Conservation (phyloP, 2,329 filamentous ascomycete species). For the Aureobasidium sp. region DNA sequence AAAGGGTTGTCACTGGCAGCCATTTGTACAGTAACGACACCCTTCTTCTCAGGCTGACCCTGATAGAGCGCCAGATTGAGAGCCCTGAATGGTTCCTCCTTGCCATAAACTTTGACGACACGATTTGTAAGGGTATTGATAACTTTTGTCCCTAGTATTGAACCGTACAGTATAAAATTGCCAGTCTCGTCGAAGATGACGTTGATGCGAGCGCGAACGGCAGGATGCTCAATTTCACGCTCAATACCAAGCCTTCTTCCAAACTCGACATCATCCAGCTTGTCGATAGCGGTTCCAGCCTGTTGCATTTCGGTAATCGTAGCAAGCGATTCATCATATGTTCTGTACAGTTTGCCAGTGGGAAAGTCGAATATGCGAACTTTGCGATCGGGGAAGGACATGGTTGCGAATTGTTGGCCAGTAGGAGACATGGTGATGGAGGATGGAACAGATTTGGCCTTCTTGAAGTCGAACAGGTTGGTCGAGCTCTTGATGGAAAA, state of each 20-base stretch:
- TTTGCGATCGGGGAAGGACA: conserved; percentile 94
- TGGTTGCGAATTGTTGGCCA: conserved; percentile 85
- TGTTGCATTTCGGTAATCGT: conserved; percentile 97
- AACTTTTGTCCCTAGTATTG: conserved; percentile 92
- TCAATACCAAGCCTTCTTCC: conserved; percentile 88
- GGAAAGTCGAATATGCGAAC: conserved; percentile 95
- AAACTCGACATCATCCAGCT: conserved; percentile 92
- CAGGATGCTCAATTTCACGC: conserved; percentile 80
- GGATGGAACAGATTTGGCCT: conserved; percentile 84
- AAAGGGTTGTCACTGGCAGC: conserved; percentile 95
- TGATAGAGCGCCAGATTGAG: conserved; percentile 91
- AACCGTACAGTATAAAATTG: conserved; percentile 95
- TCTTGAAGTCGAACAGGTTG: conserved; percentile 97
- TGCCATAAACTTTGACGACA: conserved; percentile 89
- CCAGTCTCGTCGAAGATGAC: conserved; percentile 97
- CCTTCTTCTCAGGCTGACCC: conserved; percentile 95
- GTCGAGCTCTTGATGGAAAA: conserved; percentile 96
- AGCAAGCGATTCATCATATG: conserved; percentile 93
- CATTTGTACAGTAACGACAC: conserved; percentile 95
- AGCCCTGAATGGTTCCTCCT: conserved; percentile 88
- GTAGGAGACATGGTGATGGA: conserved; percentile 88
- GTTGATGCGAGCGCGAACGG: conserved; percentile 77
- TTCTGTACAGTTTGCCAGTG: conserved; percentile 87
- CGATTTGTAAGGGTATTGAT: conserved; percentile 97
- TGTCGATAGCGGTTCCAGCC: conserved; percentile 83